Evolutionary conservation across 768 basidiomycete genomes (phyloP).

Genomic region (Naganishia vaughanmartiniae): DNA sequence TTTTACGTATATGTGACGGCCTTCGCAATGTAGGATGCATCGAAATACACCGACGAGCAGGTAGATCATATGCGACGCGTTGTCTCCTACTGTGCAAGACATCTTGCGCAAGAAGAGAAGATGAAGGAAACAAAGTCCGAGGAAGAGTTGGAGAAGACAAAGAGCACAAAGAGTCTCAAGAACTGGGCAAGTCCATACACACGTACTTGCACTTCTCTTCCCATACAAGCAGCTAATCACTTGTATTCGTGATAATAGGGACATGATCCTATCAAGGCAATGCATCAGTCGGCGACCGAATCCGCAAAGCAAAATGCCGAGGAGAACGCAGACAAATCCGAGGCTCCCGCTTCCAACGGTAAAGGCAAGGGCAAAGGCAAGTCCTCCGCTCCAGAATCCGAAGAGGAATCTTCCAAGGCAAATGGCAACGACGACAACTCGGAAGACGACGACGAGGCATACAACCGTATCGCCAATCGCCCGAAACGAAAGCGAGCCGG

Average conservation of each 20-base stretch:
- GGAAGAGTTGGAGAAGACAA: slow-evolving; percentile 58
- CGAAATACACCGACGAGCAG: slow-evolving; percentile 53
- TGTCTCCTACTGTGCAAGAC: slow-evolving; percentile 52
- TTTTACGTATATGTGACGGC: too few relatives aligned
- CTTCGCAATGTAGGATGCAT: slow-evolving; percentile 16
- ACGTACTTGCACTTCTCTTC: too few relatives aligned
- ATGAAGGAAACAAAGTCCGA: slow-evolving; percentile 67
- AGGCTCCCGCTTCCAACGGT: background rate
- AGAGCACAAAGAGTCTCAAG: slow-evolving; percentile 48
- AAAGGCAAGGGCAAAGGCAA: slow-evolving; percentile 34
- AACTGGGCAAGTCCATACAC: slow-evolving; percentile 44
- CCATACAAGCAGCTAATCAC: slow-evolving; percentile 2
- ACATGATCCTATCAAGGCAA: slow-evolving; percentile 47
- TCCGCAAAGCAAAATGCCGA: slow-evolving; percentile 26
- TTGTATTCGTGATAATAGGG: slow-evolving; percentile 33
- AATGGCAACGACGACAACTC: slow-evolving; percentile 29
- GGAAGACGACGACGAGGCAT: slow-evolving; percentile 27
- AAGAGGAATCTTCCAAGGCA: slow-evolving; percentile 31
- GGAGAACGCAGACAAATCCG: slow-evolving; percentile 29
- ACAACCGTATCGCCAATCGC: slow-evolving; percentile 15
- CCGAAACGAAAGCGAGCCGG: slow-evolving; percentile 27
- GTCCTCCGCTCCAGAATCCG: slow-evolving; percentile 26
- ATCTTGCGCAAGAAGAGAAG: slow-evolving; percentile 54
- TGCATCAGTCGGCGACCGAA: slow-evolving; percentile 10
- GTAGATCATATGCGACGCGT: slow-evolving; percentile 53